These are phyloP conservation scores for Babesia gibsoni DNA, from an alignment of 169 alveolate species.

Conservation along the genomic window DNA sequence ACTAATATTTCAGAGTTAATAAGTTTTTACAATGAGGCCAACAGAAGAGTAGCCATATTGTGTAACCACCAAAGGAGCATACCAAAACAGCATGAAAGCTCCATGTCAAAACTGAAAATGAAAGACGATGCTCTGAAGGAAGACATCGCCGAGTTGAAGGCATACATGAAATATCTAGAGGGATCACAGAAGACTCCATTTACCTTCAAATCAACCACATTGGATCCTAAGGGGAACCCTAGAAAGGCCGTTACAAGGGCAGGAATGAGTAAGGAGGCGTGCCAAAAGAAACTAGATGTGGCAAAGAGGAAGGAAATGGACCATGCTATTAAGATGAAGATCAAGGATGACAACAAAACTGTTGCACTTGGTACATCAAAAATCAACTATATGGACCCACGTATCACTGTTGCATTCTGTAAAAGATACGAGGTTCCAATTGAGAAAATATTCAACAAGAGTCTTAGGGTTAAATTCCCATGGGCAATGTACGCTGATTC, in stretches of 20 bases:
- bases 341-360: slow-evolving; percentile 93
- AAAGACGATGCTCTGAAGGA: slow-evolving; percentile 81
- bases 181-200: slow-evolving; percentile 66
- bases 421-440: slow-evolving; percentile 94
- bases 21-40: slow-evolving; percentile 95
- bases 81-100: slow-evolving; percentile 92
- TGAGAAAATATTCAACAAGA: slow-evolving; percentile 93
- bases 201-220: slow-evolving; percentile 34
- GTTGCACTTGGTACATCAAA: slow-evolving; percentile 98
- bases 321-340: slow-evolving; percentile 78
- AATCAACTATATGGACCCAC: slow-evolving; percentile 99
- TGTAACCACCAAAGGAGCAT: slow-evolving; percentile 95
- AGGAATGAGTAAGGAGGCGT: slow-evolving; percentile 71
- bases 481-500: slow-evolving; percentile 98
- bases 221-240: slow-evolving; percentile 74
- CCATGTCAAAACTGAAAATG: slow-evolving; percentile 88
- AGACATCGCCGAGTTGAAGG: slow-evolving; percentile 81
- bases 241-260: slow-evolving; percentile 59
- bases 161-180: slow-evolving; percentile 78
- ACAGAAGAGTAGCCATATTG: slow-evolving; percentile 96
- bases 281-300: slow-evolving; percentile 47
- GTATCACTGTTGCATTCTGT: slow-evolving; percentile 97
- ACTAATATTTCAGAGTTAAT: slow-evolving; percentile 84
- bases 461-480: slow-evolving; percentile 91
- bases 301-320: slow-evolving; percentile 36